Percentiles rank a stretch among this genome's conserved stretches.
These are phyloP conservation scores for Aegle marmelos DNA, from an alignment of 345 rosid genomes.

Conservation along the genomic window DNA sequence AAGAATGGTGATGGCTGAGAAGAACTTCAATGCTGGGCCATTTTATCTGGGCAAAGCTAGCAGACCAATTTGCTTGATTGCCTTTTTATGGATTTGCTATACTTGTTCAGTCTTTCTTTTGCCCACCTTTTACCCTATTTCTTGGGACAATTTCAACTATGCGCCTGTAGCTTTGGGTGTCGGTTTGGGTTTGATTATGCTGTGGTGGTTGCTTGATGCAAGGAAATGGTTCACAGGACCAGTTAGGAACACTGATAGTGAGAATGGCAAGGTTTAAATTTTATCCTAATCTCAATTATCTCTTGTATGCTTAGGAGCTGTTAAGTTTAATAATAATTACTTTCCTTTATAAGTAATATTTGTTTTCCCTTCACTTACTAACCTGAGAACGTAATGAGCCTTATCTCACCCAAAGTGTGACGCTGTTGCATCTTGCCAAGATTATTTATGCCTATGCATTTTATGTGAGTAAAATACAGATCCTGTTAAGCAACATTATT, in stretches of 20 bases:
- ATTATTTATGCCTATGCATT: background rate
- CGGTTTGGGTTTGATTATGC: conserved; percentile 41
- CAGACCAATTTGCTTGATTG: conserved; percentile 45
- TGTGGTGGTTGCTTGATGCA: conserved; percentile 59
- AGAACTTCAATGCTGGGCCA: conserved; percentile 55
- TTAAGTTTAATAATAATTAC: background rate
- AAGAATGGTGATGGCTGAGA: conserved; percentile 57
- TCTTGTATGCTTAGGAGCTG: background rate
- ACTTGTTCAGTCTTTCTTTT: conserved; percentile 58
- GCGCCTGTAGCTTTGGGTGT: conserved; percentile 52
- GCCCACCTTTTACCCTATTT: conserved; percentile 49
- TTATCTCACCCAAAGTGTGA: background rate
- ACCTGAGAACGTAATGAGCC: background rate
- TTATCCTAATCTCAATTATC: background rate
- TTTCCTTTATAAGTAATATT: background rate
- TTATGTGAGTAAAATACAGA: background rate
- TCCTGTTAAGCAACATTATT: background rate
- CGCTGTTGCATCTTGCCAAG: too few species aligned
- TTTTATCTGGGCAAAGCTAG: conserved; percentile 58
- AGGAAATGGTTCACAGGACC: conserved; percentile 67
- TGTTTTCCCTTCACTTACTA: background rate
- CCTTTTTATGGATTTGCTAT: conserved; percentile 66
- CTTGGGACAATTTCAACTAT: conserved; percentile 52
- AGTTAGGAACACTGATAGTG: conserved; percentile 48
- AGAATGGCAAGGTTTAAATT: conserved; percentile 25